Evolutionary conservation across 1,139 yeast species (phyloP).

Genomic region (Arxiozyma slooffiae): DNA sequence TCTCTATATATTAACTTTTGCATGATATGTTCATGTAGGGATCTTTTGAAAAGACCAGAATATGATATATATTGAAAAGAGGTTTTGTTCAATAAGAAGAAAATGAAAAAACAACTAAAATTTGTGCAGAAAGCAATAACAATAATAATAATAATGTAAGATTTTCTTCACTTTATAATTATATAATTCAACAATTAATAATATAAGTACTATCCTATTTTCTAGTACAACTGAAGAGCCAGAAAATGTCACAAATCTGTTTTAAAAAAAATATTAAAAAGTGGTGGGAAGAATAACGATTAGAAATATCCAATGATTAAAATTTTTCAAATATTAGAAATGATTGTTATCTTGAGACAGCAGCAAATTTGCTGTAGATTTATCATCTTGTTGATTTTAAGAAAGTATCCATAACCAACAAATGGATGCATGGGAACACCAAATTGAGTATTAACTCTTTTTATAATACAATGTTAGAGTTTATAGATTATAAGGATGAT

Average conservation of each 20-base stretch:
- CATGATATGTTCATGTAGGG: constrained; percentile 42
- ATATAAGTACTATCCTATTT: background rate
- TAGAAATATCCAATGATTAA: constrained; percentile 31
- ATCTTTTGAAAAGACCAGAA: constrained; percentile 40
- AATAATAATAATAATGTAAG: background rate
- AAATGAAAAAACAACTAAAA: constrained; percentile 5
- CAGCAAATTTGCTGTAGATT: constrained; percentile 48
- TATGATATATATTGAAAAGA: background rate
- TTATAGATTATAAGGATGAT: constrained; percentile 63
- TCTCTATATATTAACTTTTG: constrained; percentile 54
- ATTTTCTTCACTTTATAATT: background rate
- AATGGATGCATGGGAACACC: constrained; percentile 24
- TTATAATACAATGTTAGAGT: constrained; percentile 77
- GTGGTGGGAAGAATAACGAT: constrained; percentile 3
- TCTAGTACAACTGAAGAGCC: background rate
- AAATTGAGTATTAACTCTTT: constrained; percentile 44
- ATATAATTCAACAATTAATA: background rate
- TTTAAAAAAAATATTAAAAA: background rate
- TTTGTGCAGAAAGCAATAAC: background rate
- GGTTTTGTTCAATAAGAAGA: background rate
- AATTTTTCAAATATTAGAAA: constrained; percentile 56
- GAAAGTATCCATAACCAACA: constrained; percentile 12
- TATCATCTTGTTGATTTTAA: constrained; percentile 45
- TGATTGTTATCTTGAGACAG: constrained; percentile 73
- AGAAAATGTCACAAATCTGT: background rate